phyloP scores from a whole-genome alignment of 2,329 filamentous ascomycete genomes.

The Ophiostoma montium region DNA sequence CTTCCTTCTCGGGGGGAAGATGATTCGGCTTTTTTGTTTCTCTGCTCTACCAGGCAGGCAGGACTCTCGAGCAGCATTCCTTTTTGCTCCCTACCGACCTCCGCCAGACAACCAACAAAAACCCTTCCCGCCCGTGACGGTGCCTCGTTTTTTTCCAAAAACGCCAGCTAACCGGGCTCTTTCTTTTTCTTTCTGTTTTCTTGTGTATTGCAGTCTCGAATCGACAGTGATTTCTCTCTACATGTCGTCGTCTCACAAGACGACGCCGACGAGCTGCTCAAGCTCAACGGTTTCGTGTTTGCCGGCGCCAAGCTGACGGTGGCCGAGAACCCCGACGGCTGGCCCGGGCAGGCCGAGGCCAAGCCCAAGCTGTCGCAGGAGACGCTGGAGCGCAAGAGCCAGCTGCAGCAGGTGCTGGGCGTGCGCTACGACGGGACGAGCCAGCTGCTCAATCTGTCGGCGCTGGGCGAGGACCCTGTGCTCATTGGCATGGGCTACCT shows the following conservation, averaged over 20 bases:
- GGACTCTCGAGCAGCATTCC: no score
- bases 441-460: constrained; percentile 75
- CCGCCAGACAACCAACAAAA: no score
- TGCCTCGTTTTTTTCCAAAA: no score
- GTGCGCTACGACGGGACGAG: constrained; percentile 55
- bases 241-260: constrained; percentile 52
- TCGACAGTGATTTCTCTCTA: constrained; percentile 50
- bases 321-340: constrained; percentile 28
- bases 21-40: no score
- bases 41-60: no score
- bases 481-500: constrained; percentile 66
- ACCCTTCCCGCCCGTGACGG: no score
- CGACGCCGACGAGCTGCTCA: constrained; percentile 49
- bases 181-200: background rate
- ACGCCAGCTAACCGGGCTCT: background rate
- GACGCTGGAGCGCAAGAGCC: constrained; percentile 48
- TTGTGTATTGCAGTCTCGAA: constrained; percentile 34
- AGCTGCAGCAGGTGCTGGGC: constrained; percentile 56
- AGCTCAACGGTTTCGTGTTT: constrained; percentile 55
- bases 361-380: constrained; percentile 30
- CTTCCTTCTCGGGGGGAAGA: no score
- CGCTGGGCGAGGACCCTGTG: constrained; percentile 56
- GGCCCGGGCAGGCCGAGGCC: constrained; percentile 19
- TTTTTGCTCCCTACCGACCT: no score
- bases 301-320: constrained; percentile 49